Evolutionary conservation across 2,329 filamentous ascomycete genomes (phyloP).

Genomic region (Claviceps capensis): DNA sequence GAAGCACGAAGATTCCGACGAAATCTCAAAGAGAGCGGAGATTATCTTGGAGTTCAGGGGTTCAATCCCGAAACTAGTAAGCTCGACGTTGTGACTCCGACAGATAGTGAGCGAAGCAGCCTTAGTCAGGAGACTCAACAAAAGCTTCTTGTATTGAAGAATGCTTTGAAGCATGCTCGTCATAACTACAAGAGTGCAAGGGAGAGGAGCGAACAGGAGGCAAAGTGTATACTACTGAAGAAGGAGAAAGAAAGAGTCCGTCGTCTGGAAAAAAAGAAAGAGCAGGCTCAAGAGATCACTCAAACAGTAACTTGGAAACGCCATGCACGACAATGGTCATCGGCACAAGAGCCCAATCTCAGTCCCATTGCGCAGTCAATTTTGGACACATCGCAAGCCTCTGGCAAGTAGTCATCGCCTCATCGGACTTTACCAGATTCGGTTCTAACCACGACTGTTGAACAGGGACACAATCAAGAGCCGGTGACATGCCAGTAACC

Average conservation of each 20-base stretch:
- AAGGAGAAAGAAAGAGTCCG: slow-evolving; percentile 26
- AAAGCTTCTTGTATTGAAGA: slow-evolving; percentile 18
- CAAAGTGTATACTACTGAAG: slow-evolving; percentile 17
- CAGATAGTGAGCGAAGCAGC: slow-evolving; percentile 29
- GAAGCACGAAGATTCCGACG: slow-evolving; percentile 24
- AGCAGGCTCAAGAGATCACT: slow-evolving; percentile 17
- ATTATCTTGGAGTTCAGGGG: slow-evolving; percentile 45
- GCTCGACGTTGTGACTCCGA: slow-evolving; percentile 36
- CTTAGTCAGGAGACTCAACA: slow-evolving; percentile 17
- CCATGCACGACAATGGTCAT: slow-evolving; percentile 36
- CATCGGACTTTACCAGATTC: background rate
- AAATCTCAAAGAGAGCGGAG: slow-evolving; percentile 38
- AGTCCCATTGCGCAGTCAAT: slow-evolving; percentile 35
- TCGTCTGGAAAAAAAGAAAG: slow-evolving; percentile 28
- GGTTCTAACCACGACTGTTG: background rate
- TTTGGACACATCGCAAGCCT: slow-evolving; percentile 12
- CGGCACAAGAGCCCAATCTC: slow-evolving; percentile 32
- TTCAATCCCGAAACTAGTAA: slow-evolving; percentile 43
- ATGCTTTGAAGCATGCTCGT: slow-evolving; percentile 20
- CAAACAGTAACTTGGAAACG: slow-evolving; percentile 30
- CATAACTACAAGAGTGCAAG: slow-evolving; percentile 25
- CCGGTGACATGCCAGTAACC: background rate
- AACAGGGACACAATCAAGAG: slow-evolving; percentile 2
- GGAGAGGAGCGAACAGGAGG: slow-evolving; percentile 31
- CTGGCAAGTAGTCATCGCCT: slow-evolving; percentile 10